Evolutionary conservation across 192 early-diverging fungal species (phyloP), one percentile per base, ranked within the genome.

Genomic region (Rhizophagus clarus): DNA sequence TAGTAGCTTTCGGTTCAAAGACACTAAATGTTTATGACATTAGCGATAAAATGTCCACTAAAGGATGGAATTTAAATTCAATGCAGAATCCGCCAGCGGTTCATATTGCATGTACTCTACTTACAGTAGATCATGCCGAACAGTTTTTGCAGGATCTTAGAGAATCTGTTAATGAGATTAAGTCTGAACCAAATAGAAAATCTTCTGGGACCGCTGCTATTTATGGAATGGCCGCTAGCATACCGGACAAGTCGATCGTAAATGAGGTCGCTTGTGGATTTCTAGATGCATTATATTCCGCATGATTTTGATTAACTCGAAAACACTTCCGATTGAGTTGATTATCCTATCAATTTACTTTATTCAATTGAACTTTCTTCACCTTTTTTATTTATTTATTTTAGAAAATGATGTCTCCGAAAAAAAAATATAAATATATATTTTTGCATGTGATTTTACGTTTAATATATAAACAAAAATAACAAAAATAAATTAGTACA

Each of bases 191-290:
- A 9, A 83, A 85, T 22, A 87, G 85, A 24, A 92, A 92, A 77
- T 88, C 87, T 45, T 92, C 93, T 28, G 93, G 92, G 0, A 91
- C 94, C 8, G 94, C 96, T 15, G 95, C 96, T 49, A 91, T 99
- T 69, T 99, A 99, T 74, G 97, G 97, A 40, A 94, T 95, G 83
- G 95, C 96, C 12, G 93, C 96, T 17, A 93, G 90, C 12, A 88
- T 99, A 4, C 96, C 97, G 0, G 94, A 97, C 76, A 86, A 92
- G 17, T 91, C 89, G 24, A 94, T 99, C 68, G 90, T 97, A 37
- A 90, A 90, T 72, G 97, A 99, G 77, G 93, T 99, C 37, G 90
- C 93, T 45, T 81, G 86, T 47, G 95, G 96, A 11, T 99, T 95
- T 84, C 88, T 99, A 64, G 96, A 99, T 83, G 88, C 93, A 17